phyloP scores from a whole-genome alignment of 169 alveolate species.

The Perkinsus olseni region DNA sequence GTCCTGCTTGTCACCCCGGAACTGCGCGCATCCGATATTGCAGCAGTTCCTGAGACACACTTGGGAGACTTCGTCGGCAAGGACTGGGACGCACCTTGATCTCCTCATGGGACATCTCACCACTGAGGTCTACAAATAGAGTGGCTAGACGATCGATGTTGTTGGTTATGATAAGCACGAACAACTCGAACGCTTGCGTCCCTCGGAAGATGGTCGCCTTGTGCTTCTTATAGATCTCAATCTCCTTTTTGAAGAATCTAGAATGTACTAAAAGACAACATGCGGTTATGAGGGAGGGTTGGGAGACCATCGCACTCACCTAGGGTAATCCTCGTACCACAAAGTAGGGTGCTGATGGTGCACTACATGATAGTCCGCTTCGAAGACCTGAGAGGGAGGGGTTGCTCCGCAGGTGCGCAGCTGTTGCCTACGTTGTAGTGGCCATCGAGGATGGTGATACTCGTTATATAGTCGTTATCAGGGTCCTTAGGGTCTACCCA shows the following conservation, averaged over 20 bases:
- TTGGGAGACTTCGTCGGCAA: background rate
- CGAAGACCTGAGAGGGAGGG: background rate
- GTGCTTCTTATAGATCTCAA: background rate
- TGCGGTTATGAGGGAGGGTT: background rate
- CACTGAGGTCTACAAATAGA: background rate
- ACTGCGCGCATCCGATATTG: background rate
- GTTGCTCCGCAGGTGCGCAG: background rate
- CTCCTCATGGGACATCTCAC: slow-evolving; percentile 1
- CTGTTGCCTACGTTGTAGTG: background rate
- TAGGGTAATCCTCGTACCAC: background rate
- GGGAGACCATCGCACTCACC: background rate
- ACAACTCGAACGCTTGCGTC: background rate
- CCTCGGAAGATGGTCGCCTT: slow-evolving; percentile 7
- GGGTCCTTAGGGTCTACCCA: slow-evolving; percentile 6
- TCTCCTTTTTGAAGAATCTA: background rate
- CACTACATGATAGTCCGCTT: slow-evolving; percentile 2
- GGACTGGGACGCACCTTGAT: background rate
- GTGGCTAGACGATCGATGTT: background rate
- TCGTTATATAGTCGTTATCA: background rate
- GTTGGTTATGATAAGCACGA: background rate
- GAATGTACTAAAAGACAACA: background rate
- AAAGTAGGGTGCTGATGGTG: background rate
- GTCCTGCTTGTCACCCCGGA: background rate
- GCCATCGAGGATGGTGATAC: slow-evolving; percentile 3
- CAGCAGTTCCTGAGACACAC: background rate